phyloP scores from a whole-genome alignment of 306 rosid genomes.

The Casuarina cunninghamiana region DNA sequence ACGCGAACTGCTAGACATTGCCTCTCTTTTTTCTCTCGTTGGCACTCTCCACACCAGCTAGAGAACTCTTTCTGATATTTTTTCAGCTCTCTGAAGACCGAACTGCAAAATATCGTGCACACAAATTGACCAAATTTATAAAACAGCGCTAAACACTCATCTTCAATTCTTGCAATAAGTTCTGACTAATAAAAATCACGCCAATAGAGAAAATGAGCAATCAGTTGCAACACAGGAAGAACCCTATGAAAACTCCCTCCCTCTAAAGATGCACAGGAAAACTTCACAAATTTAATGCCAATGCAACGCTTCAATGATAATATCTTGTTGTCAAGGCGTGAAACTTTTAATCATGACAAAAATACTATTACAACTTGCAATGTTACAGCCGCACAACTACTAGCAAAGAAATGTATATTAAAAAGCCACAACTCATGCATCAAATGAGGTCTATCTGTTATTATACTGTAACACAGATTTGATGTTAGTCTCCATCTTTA shows the following conservation, averaged over 20 bases:
- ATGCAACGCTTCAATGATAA: not conserved
- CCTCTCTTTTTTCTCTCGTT: slow-evolving; percentile 68
- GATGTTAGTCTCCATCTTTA: not conserved
- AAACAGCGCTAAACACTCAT: not conserved
- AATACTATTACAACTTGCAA: not conserved
- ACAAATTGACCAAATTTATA: slow-evolving; percentile 1
- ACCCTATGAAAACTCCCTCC: slow-evolving; percentile 10
- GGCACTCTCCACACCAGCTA: slow-evolving; percentile 93
- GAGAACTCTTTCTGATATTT: slow-evolving; percentile 68
- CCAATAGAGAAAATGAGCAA: not conserved
- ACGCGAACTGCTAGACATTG: slow-evolving; percentile 53
- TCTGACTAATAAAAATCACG: not conserved
- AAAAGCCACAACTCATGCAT: not conserved
- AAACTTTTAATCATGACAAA: not conserved
- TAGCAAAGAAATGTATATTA: not conserved
- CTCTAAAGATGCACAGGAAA: not conserved
- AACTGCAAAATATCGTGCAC: slow-evolving; percentile 48
- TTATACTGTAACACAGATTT: not conserved
- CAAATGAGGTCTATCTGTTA: not conserved
- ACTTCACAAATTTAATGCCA: not conserved
- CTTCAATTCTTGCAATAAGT: not conserved
- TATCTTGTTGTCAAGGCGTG: not conserved
- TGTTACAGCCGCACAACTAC: not conserved
- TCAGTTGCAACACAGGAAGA: not conserved
- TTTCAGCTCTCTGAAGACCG: slow-evolving; percentile 76